Evolutionary conservation across 2,329 filamentous ascomycete genomes (phyloP), one percentile per base, ranked within the genome.

Genomic region (Thielaviopsis punctulata): DNA sequence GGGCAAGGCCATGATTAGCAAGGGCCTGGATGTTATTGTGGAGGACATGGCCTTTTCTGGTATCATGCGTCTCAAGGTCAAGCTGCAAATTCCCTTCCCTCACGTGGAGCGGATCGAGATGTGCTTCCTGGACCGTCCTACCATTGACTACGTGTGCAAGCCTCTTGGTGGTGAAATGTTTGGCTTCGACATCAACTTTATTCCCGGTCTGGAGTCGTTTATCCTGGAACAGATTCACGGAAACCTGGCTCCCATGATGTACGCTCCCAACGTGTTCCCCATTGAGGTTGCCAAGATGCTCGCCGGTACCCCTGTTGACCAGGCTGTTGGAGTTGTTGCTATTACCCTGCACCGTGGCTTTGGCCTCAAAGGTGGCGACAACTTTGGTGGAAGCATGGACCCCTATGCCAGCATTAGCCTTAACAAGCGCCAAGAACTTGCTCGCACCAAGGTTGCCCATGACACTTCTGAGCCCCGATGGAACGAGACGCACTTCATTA

Each of bases 251-350:
- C 93, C 92, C 0, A 96, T 98, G 84, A 95, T 98, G 87, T 98
- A 98, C 63, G 82, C 80, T 36, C 92, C 92, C 8, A 95, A 98
- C 60, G 88, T 96, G 48, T 98, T 98, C 73, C 92, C 92, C 15
- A 92, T 98, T 58, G 92, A 98, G 63, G 87, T 98, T 53, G 92
- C 92, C 59, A 96, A 98, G 75, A 92, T 98, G 86, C 74, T 98
- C 57, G 86, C 90, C 44, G 92, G 92, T 55, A 90, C 85, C 54
- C 81, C 92, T 0, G 86, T 98, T 49, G 93, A 98, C 64, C 86
- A 95, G 67, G 92, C 92, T 10, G 87, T 98, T 61, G 92, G 92
- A 64, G 89, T 98, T 8, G 68, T 98, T 51, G 90, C 90, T 22
- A 73, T 98, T 56, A 95, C 88, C 6, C 76, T 98, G 56, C 87